phyloP scores from a whole-genome alignment of 257 asterid genomes.

The Capsicum rhomboideum region DNA sequence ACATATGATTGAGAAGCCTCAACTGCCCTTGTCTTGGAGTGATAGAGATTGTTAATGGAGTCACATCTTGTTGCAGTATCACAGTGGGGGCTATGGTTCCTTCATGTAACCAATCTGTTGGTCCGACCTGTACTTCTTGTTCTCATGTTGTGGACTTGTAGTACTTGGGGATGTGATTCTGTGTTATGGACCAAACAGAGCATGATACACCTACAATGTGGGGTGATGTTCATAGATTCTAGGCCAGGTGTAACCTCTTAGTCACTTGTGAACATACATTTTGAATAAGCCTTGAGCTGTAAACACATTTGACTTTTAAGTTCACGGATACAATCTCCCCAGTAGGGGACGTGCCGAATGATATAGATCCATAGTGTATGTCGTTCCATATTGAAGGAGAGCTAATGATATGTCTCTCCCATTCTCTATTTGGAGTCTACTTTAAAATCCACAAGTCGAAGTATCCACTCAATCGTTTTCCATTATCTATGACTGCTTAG shows the following conservation, averaged over 20 bases:
- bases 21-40: conserved; percentile 1
- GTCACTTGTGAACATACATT: not conserved
- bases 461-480: no score
- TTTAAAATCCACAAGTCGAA: no score
- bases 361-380: no score
- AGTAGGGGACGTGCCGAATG: no score
- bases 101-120: not conserved
- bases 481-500: no score
- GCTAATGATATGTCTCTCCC: no score
- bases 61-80: not conserved
- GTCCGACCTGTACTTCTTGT: not conserved
- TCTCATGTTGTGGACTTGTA: not conserved
- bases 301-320: no score
- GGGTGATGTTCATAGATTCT: not conserved
- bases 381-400: no score
- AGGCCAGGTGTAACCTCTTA: not conserved
- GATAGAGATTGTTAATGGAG: not conserved
- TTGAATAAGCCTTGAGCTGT: not conserved
- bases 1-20: not conserved
- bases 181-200: not conserved
- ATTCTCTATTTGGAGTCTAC: no score
- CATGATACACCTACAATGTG: not conserved
- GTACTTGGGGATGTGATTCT: not conserved
- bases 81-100: not conserved
- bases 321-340: no score